Evolutionary conservation across 495 filamentous ascomycete species (phyloP).

Genomic region (Talaromyces nanjingensis): DNA sequence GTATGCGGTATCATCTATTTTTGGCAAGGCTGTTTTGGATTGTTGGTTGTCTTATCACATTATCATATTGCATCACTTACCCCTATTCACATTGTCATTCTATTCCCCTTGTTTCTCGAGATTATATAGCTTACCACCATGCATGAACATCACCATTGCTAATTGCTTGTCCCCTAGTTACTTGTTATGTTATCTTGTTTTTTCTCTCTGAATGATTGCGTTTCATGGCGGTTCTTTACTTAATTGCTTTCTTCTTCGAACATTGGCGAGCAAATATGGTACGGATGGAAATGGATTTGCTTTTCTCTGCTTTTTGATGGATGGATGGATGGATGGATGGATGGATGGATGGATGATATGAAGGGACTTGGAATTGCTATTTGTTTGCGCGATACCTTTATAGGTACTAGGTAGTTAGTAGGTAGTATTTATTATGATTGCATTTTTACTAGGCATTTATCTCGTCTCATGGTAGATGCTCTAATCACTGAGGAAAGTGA

Average conservation of each 20-base stretch:
- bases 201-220: neutral
- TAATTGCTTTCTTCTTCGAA: neutral
- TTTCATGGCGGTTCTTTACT: neutral
- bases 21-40: neutral
- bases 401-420: neutral
- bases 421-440: neutral
- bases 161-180: neutral
- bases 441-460: neutral
- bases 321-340: neutral
- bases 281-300: neutral
- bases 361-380: neutral
- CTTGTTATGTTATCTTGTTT: neutral
- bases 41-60: neutral
- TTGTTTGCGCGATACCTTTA: constrained; percentile 1
- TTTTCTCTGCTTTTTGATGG: neutral
- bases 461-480: neutral
- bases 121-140: neutral
- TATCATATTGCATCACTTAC: neutral
- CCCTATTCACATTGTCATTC: neutral
- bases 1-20: neutral
- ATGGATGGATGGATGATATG: constrained; percentile 1
- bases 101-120: neutral
- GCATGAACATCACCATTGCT: neutral
- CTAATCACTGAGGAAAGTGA: neutral
- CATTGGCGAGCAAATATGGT: neutral